phyloP scores from a whole-genome alignment of 2,329 filamentous ascomycete species.

The Bisporella sp. region DNA sequence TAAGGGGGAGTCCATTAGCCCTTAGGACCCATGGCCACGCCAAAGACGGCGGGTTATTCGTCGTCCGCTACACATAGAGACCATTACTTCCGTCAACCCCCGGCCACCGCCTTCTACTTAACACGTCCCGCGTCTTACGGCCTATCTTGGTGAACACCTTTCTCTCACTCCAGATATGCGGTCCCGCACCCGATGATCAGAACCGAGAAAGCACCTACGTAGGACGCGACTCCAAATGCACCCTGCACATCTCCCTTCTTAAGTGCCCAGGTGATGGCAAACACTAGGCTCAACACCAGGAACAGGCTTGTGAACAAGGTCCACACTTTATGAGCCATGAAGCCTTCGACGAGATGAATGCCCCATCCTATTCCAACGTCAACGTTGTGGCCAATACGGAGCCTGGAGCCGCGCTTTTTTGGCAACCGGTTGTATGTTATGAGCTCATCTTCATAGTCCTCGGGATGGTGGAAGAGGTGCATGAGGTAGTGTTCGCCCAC shows the following conservation, averaged over 20 bases:
- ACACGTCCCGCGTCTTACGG: too few relatives aligned
- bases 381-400: neutral
- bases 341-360: slow-evolving; percentile 1
- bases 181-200: neutral
- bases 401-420: neutral
- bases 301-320: neutral
- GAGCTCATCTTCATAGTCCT: slow-evolving; percentile 2
- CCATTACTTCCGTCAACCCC: too few relatives aligned
- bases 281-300: neutral
- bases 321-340: slow-evolving; percentile 1
- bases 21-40: too few relatives aligned
- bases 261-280: neutral
- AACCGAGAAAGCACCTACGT: neutral
- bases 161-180: neutral
- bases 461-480: slow-evolving; percentile 3
- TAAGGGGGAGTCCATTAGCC: too few relatives aligned
- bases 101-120: too few relatives aligned
- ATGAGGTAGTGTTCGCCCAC: slow-evolving; percentile 1
- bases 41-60: too few relatives aligned
- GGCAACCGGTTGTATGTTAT: slow-evolving; percentile 1
- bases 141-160: too few relatives aligned
- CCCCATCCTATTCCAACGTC: slow-evolving; percentile 1
- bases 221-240: neutral
- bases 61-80: too few relatives aligned
- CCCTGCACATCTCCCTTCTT: neutral